phyloP scores from a whole-genome alignment of 371 early-diverging fungal genomes.

The Zychaea mexicana region DNA sequence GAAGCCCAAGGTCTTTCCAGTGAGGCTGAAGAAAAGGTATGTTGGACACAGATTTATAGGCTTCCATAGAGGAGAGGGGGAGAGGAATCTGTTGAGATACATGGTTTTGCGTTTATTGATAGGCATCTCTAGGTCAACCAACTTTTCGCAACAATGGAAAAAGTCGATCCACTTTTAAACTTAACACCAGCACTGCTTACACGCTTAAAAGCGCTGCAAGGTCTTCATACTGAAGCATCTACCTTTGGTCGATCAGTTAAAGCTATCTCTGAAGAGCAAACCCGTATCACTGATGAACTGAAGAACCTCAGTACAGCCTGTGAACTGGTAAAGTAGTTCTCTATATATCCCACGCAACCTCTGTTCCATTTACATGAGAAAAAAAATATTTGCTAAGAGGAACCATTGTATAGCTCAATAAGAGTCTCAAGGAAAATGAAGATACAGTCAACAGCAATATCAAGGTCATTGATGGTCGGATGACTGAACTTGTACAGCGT shows the following conservation, averaged over 20 bases:
- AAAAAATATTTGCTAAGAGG: neutral
- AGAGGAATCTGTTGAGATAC: too few species aligned
- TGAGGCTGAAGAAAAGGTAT: constrained; percentile 32
- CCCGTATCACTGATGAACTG: constrained; percentile 68
- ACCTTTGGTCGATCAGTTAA: constrained; percentile 76
- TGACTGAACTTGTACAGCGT: constrained; percentile 66
- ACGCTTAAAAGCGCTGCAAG: constrained; percentile 79
- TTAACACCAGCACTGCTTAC: constrained; percentile 80
- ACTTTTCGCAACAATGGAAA: constrained; percentile 72
- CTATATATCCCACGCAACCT: too few species aligned
- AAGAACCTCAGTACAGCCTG: constrained; percentile 66
- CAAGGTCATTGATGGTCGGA: constrained; percentile 66
- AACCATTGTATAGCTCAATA: constrained; percentile 48
- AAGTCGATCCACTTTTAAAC: constrained; percentile 78
- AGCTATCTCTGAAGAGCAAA: constrained; percentile 75
- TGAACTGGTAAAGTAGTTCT: constrained; percentile 33
- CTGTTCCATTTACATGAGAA: too few species aligned
- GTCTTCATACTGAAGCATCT: constrained; percentile 82
- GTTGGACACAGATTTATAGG: neutral
- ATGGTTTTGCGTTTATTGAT: neutral
- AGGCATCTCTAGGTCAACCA: constrained; percentile 56
- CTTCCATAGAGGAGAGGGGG: neutral
- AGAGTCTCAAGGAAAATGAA: constrained; percentile 69
- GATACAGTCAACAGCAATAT: constrained; percentile 67
- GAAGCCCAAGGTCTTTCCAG: constrained; percentile 17